These are phyloP conservation scores for Aspergillus caelatus DNA, from an alignment of 2,329 filamentous ascomycete genomes.

Conservation along the genomic window DNA sequence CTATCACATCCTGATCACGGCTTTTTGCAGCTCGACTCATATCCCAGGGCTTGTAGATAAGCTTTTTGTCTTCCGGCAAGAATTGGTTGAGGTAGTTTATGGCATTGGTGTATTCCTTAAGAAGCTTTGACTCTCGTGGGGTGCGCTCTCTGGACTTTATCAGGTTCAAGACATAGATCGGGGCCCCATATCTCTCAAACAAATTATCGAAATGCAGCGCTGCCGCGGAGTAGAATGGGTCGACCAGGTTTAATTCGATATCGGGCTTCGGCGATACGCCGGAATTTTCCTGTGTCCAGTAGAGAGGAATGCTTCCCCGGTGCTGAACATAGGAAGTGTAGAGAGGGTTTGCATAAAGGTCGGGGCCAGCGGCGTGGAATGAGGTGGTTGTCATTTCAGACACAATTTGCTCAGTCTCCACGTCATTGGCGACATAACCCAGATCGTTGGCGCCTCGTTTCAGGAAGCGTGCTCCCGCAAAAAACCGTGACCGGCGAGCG, in stretches of 20 bases:
- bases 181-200: constrained; percentile 89
- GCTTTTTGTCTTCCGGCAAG: constrained; percentile 78
- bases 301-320: constrained; percentile 90
- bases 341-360: constrained; percentile 82
- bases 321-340: constrained; percentile 98
- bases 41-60: constrained; percentile 94
- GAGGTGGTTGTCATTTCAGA: constrained; percentile 93
- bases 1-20: constrained; percentile 91
- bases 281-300: constrained; percentile 96
- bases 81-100: constrained; percentile 95
- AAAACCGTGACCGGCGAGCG: constrained; percentile 86
- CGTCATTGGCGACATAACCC: constrained; percentile 96
- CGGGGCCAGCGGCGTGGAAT: constrained; percentile 86
- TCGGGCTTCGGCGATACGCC: constrained; percentile 95
- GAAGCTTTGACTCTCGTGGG: constrained; percentile 86
- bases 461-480: constrained; percentile 89
- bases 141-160: constrained; percentile 87
- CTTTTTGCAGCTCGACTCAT: constrained; percentile 96
- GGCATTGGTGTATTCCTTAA: constrained; percentile 83
- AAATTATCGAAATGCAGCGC: constrained; percentile 94
- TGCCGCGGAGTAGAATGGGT: constrained; percentile 92
- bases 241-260: constrained; percentile 91
- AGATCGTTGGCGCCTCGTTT: constrained; percentile 94
- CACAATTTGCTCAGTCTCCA: constrained; percentile 98
- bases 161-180: constrained; percentile 87